These are phyloP conservation scores for Clarkia xantiana DNA, from an alignment of 345 rosid genomes.

Conservation along the genomic window DNA sequence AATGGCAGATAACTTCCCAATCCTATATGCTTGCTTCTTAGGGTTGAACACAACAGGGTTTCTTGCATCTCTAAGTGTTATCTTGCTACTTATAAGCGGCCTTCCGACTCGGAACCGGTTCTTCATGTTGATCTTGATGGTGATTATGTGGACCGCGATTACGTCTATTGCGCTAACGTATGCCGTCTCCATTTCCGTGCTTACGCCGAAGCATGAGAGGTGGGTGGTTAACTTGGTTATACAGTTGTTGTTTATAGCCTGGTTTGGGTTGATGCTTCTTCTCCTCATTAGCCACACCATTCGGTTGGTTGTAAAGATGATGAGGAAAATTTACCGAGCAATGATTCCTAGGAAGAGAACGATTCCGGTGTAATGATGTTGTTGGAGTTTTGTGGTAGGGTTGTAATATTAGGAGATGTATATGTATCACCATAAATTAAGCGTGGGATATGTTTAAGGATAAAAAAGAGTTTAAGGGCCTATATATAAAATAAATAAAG, in stretches of 20 bases:
- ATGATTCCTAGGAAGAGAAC: background rate
- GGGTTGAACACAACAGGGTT: conserved; percentile 2
- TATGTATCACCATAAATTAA: too few relatives aligned
- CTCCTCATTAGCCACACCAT: background rate
- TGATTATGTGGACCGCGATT: background rate
- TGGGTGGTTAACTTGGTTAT: background rate
- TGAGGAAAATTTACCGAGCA: background rate
- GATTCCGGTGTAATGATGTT: background rate
- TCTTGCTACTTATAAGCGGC: background rate
- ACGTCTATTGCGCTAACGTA: background rate
- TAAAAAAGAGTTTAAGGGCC: too few relatives aligned
- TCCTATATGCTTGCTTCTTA: background rate
- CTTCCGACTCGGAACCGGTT: background rate
- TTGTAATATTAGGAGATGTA: too few relatives aligned
- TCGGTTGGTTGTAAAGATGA: background rate
- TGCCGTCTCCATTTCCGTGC: background rate
- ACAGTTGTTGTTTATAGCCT: background rate
- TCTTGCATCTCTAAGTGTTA: conserved; percentile 1
- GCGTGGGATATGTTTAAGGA: too few relatives aligned
- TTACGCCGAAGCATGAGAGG: background rate
- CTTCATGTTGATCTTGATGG: background rate
- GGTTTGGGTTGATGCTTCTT: background rate
- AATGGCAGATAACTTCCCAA: background rate
- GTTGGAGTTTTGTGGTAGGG: too few relatives aligned
- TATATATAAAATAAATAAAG: too few relatives aligned